Evolutionary conservation across 148 eudicot genomes (phyloP).

Genomic region (Rhododendron molle): DNA sequence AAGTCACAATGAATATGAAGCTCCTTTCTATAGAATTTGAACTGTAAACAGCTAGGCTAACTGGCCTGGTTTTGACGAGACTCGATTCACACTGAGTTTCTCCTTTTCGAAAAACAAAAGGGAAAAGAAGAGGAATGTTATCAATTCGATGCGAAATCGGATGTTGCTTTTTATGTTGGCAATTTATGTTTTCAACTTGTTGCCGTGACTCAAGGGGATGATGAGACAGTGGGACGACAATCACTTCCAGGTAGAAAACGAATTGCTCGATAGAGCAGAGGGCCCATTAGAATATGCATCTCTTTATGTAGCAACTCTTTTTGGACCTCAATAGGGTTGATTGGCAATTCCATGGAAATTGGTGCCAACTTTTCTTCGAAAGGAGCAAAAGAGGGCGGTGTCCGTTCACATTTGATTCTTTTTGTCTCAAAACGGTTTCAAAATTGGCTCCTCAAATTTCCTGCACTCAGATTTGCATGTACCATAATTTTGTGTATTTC

Average conservation of each 20-base stretch:
- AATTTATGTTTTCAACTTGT: not conserved
- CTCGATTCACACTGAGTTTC: not conserved
- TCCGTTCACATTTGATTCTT: not conserved
- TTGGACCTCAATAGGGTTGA: not conserved
- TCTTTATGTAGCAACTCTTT: no score
- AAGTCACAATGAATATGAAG: not conserved
- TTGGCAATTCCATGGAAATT: not conserved
- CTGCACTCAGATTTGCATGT: not conserved
- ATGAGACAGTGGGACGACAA: not conserved
- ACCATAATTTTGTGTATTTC: not conserved
- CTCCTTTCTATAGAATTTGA: not conserved
- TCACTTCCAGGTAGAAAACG: not conserved
- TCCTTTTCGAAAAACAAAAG: not conserved
- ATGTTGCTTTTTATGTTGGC: not conserved
- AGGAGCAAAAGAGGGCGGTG: not conserved
- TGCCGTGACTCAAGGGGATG: slow-evolving; percentile 1
- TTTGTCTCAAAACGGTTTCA: not conserved
- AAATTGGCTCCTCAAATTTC: not conserved
- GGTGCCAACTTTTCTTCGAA: not conserved
- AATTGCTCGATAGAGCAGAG: not conserved
- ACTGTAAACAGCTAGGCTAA: not conserved
- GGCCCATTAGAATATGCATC: not conserved
- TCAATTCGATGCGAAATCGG: not conserved
- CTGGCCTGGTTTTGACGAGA: not conserved
- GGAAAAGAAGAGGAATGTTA: not conserved